Evolutionary conservation across 2,329 filamentous ascomycete species (phyloP), one percentile per base, ranked within the genome.

Genomic region (Phaeosphaeria sp.): DNA sequence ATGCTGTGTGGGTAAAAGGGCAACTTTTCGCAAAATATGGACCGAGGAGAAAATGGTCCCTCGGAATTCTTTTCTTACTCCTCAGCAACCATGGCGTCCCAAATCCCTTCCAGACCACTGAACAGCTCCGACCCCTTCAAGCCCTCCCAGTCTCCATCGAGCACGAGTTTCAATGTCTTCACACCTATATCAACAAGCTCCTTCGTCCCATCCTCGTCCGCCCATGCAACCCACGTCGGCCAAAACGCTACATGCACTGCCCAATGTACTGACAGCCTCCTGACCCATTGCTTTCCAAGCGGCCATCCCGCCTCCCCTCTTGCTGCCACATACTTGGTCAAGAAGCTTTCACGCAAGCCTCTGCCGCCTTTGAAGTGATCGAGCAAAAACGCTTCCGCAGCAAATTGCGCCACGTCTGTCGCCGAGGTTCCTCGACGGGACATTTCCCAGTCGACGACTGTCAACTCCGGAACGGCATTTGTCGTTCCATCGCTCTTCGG

Each of bases 351-450:
- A 2, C 64, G 59, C 13, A 78, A 51, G 0, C 73, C 74, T 21
- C 65, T 67, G 0, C 57, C 60, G 0, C 74, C 75, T n/a, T 65
- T 55, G 53, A 74, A 76, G 1, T 64, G 63, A 63, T 79, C 76
- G 0, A 78, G 66, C 5, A 78, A 62, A 39, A 70, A 77, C 4
- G 77, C 67, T 51, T 78, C 76, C 0, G 75, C 76, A 17, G 72
- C 69, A 50, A 79, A 78, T 40, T 78, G 76, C 2, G 65, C 76
- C 0, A 77, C 69, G 54, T 79, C 76, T 7, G 75, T 77, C 7
- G 75, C 76, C 15, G 68, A 68, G 3, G 51, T 69, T 4, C 77
- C 77, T 2, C 72, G 61, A 2, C 77, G 64, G 1, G 63, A 63
- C 50, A 75, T 72, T 49, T 78, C 75, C 75, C 75, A 79, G 43